Conservation (phyloP, 139 green algal species). For the Chlamydomonas incerta region DNA sequence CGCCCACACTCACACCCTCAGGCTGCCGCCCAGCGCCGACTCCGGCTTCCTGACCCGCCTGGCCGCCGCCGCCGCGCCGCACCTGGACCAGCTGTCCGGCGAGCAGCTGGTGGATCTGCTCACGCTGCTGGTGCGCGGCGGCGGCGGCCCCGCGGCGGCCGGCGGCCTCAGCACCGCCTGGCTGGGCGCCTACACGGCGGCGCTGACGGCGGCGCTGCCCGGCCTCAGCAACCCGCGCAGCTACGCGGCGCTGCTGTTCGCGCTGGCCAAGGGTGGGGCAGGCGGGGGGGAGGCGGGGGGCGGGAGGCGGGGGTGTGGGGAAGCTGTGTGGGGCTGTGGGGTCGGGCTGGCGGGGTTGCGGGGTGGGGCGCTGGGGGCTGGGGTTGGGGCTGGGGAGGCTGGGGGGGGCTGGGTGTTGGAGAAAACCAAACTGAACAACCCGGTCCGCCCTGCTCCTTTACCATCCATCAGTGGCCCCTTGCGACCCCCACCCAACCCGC, state of each 20-base stretch:
- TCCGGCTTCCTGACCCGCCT: neutral
- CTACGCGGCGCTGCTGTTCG: slow-evolving; percentile 21
- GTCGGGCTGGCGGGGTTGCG: too few relatives aligned
- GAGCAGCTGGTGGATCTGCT: slow-evolving; percentile 37
- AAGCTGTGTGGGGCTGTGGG: neutral
- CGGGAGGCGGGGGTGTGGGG: neutral
- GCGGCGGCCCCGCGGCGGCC: neutral
- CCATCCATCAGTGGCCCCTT: too few relatives aligned
- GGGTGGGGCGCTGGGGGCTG: too few relatives aligned
- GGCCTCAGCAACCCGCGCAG: neutral
- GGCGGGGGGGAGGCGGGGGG: neutral
- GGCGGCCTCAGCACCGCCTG: neutral
- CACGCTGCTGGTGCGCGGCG: neutral
- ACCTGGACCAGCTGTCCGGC: neutral
- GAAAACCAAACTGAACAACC: too few relatives aligned
- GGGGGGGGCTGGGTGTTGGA: neutral
- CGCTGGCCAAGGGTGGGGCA: slow-evolving; percentile 23
- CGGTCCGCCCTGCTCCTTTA: too few relatives aligned
- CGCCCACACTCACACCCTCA: neutral
- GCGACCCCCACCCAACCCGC: too few relatives aligned
- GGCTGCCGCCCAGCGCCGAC: neutral
- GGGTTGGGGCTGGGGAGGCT: neutral
- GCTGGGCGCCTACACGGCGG: neutral
- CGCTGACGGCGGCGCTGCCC: slow-evolving; percentile 8
- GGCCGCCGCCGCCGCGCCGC: neutral